Conservation (phyloP, 352 stramenopile genomes). For the Globisporangium cylindrosporum region DNA sequence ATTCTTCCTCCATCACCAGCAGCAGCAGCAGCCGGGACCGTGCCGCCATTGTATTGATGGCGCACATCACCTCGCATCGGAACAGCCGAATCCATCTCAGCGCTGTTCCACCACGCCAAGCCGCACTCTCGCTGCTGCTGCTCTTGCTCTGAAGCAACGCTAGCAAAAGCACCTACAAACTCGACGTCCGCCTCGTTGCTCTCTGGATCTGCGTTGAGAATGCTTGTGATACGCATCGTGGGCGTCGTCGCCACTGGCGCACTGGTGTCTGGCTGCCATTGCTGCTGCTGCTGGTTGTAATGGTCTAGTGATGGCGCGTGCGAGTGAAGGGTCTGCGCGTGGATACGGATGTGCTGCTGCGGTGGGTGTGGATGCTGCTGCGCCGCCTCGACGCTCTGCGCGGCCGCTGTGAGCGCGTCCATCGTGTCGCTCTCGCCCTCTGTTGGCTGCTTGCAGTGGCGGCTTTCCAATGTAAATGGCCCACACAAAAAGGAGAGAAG, state of each 20-base stretch:
- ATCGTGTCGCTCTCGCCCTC: not conserved
- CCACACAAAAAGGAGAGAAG: not conserved
- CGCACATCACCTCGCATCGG: not conserved
- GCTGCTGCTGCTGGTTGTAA: not conserved
- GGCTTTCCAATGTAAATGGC: not conserved
- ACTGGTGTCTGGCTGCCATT: not conserved
- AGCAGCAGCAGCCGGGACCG: not conserved
- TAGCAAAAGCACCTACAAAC: not conserved
- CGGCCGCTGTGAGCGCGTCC: conserved; percentile 7
- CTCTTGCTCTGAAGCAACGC: not conserved
- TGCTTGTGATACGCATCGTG: conserved; percentile 2
- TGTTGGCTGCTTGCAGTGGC: not conserved
- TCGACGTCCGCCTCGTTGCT: not conserved
- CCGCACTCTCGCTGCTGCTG: not conserved
- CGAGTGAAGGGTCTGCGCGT: not conserved
- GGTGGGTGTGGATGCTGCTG: not conserved
- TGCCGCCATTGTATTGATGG: not conserved
- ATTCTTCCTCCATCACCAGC: not conserved
- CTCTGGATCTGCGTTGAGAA: conserved; percentile 5
- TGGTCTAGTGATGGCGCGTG: not conserved
- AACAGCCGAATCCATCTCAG: not conserved
- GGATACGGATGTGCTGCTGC: not conserved
- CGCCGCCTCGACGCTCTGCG: conserved; percentile 1
- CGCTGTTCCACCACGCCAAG: not conserved
- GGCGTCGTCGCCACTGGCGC: not conserved